A percentile compares a stretch with the other conserved stretches of the same genome.
These are phyloP conservation scores for Brettanomyces custersianus DNA, from an alignment of 805 yeast genomes.

Conservation along the genomic window DNA sequence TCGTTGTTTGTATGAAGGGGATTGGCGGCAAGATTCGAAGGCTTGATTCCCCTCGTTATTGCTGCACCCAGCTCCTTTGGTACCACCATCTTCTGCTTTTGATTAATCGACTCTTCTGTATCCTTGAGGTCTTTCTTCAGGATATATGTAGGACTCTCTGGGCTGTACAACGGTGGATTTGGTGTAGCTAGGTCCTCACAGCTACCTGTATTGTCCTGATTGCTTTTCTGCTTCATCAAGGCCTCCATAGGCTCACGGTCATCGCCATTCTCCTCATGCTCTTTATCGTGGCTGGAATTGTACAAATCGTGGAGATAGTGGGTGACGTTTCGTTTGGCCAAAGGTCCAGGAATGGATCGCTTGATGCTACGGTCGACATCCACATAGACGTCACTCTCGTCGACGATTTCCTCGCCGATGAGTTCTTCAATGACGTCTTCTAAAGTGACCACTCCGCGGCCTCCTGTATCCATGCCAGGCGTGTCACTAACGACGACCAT, in stretches of 20 bases:
- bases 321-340: constrained; percentile 59
- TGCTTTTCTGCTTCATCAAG: too few relatives aligned
- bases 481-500: constrained; percentile 86
- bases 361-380: constrained; percentile 86
- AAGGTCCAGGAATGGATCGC: constrained; percentile 67
- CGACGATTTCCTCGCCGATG: constrained; percentile 96
- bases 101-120: not conserved
- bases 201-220: too few relatives aligned
- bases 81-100: not conserved
- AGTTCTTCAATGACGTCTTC: constrained; percentile 98
- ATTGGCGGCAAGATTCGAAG: constrained; percentile 59
- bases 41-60: constrained; percentile 32
- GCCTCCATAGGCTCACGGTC: not conserved
- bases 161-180: not conserved
- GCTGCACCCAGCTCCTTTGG: constrained; percentile 10
- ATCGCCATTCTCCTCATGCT: not conserved
- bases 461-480: constrained; percentile 77
- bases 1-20: constrained; percentile 59
- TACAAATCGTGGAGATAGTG: constrained; percentile 60
- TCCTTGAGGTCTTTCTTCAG: constrained; percentile 2
- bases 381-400: constrained; percentile 88
- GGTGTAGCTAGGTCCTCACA: not conserved
- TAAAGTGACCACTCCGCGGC: constrained; percentile 82
- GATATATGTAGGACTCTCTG: not conserved
- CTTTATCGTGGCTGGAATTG: constrained; percentile 5